A percentile compares a stretch with the other conserved stretches of the same genome.
Evolutionary conservation across 495 filamentous ascomycete genomes (phyloP).

Genomic region (Elaphomyces granulatus): DNA sequence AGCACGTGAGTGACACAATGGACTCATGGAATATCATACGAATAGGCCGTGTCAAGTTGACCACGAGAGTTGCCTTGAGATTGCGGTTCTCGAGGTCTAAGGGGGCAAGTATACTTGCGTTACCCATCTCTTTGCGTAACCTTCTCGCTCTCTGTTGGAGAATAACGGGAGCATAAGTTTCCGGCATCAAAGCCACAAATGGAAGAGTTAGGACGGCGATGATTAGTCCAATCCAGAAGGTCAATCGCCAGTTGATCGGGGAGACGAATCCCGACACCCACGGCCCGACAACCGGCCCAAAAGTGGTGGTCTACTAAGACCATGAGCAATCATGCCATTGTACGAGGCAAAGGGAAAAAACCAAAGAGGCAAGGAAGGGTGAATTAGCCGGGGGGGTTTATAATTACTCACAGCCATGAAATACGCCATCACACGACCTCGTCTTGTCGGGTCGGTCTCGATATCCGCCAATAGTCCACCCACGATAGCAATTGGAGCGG

Average conservation of each 20-base stretch:
- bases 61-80: conserved; percentile 24
- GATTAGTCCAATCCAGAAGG: conserved; percentile 49
- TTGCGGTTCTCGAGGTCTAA: conserved; percentile 34
- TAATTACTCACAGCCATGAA: conserved; percentile 54
- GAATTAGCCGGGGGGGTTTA: no score
- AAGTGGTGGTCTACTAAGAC: conserved; percentile 39
- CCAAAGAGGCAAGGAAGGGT: background rate
- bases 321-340: no score
- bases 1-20: conserved; percentile 48
- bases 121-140: conserved; percentile 48
- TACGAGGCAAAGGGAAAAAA: conserved; percentile 1
- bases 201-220: conserved; percentile 33
- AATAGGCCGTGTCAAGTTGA: conserved; percentile 34
- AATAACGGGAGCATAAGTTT: conserved; percentile 61
- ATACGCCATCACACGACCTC: conserved; percentile 53
- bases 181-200: conserved; percentile 36
- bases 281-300: conserved; percentile 49
- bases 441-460: conserved; percentile 38
- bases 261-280: conserved; percentile 49
- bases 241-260: conserved; percentile 47
- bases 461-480: conserved; percentile 62
- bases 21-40: conserved; percentile 36
- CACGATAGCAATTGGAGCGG: conserved; percentile 51
- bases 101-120: conserved; percentile 30
- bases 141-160: conserved; percentile 48